phyloP scores from a whole-genome alignment of 345 rosid species.

The Linum lewisii region DNA sequence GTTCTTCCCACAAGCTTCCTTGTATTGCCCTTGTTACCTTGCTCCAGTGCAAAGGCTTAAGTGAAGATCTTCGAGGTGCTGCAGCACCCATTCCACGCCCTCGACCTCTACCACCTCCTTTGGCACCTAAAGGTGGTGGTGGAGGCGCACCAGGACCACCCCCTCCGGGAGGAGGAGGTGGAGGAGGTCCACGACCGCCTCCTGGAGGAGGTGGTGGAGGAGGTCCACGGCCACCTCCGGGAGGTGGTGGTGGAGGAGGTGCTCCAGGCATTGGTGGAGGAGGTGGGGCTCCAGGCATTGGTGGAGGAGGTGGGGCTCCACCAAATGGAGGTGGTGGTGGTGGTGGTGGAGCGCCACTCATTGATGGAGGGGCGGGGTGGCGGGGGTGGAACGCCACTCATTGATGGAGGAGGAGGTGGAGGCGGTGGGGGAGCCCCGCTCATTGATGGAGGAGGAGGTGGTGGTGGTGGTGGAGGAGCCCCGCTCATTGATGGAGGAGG shows the following conservation, averaged over 20 bases:
- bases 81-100: conserved; percentile 53
- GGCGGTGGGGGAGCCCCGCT: not conserved
- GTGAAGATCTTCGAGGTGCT: conserved; percentile 63
- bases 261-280: conserved; percentile 25
- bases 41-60: conserved; percentile 98
- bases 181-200: conserved; percentile 34
- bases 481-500: conserved; percentile 11
- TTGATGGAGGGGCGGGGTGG: conserved; percentile 19
- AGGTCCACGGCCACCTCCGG: conserved; percentile 28
- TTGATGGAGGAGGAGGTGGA: conserved; percentile 11
- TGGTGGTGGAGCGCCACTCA: conserved; percentile 12
- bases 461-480: conserved; percentile 26
- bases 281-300: conserved; percentile 27
- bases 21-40: conserved; percentile 93
- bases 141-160: conserved; percentile 64
- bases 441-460: not conserved
- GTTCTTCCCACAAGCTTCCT: conserved; percentile 99
- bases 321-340: conserved; percentile 18
- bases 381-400: conserved; percentile 23
- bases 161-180: conserved; percentile 65
- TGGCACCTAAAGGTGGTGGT: conserved; percentile 57
- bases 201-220: conserved; percentile 36
- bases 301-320: conserved; percentile 26
- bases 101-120: conserved; percentile 50
- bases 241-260: conserved; percentile 41